Base-by-base conservation (phyloP, 129 eudicot genomes). In the Oenanthe sinensis region DNA sequence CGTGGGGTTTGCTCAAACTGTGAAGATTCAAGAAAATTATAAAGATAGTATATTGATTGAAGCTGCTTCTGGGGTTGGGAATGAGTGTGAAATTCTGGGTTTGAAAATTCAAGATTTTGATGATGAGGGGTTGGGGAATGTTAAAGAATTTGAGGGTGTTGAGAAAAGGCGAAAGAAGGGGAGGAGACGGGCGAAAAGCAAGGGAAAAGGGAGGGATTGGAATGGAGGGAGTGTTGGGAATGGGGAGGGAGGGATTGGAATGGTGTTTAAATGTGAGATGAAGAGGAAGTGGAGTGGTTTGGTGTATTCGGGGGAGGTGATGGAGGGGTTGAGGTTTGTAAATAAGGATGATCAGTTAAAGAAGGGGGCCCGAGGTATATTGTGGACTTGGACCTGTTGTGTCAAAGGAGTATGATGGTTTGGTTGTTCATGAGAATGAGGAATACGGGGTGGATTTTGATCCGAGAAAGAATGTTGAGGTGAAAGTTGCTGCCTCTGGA, bases 261-360 rank as follows among this genome's bases (percentile, higher is more conserved):
- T 60, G 68, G 15, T n/a, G 30, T 67, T 67, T 13, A 72, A 77
- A 83, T 75, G 82, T 76, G 81, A 84, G 28, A 60, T 65, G 50
- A 85, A 76, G 33, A 88, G 85, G 28, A 81, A 78, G 54, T 69
- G 60, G 42, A 2, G 6, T 28, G 33, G 69, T 52, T 14, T 49
- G 8, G 40, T 33, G 55, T 88, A 88, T 62, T 81, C 88, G 2
- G 86, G 79, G 75, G 80, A 82, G 80, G 88, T 88, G 78, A 47
- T 93, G 89, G 95, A 82, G 82, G 89, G 47, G n/a, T 63, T 89
- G 83, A 91, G 98, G 89, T 83, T 76, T 89, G 86, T 68, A 10
- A 80, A 80, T 30, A 40, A 85, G 20, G 96, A 87, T 43, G 83
- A 69, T 8, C 98, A 93, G 74, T 87, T 81, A 87, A 93, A 82